These are phyloP conservation scores for Noccaea caerulescens DNA, from an alignment of 345 rosid genomes.

Conservation along the genomic window DNA sequence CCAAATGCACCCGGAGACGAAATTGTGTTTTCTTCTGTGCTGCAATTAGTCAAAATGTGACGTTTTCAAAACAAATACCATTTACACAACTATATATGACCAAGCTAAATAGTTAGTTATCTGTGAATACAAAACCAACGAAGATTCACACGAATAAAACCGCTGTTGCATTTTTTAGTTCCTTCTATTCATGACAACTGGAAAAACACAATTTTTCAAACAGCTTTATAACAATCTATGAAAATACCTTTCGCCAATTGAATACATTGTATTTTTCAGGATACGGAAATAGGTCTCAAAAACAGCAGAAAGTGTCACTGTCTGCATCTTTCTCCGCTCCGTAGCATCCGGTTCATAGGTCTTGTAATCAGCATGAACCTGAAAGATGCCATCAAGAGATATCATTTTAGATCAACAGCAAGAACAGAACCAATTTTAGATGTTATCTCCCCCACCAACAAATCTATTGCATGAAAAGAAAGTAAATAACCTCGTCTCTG, in stretches of 20 bases:
- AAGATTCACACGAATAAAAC: neutral
- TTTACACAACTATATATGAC: neutral
- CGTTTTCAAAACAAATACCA: neutral
- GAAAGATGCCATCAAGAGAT: slow-evolving; percentile 5
- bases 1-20: slow-evolving; percentile 46
- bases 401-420: slow-evolving; percentile 20
- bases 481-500: slow-evolving; percentile 71
- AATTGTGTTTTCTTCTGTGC: slow-evolving; percentile 52
- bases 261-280: slow-evolving; percentile 70
- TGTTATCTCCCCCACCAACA: slow-evolving; percentile 2
- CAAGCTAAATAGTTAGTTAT: slow-evolving; percentile 14
- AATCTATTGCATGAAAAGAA: slow-evolving; percentile 17
- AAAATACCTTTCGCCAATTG: slow-evolving; percentile 58
- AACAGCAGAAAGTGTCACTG: slow-evolving; percentile 79
- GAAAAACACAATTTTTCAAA: slow-evolving; percentile 5
- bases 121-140: slow-evolving; percentile 20
- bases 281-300: slow-evolving; percentile 93
- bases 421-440: neutral
- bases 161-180: neutral
- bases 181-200: neutral
- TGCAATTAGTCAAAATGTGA: slow-evolving; percentile 34
- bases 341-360: slow-evolving; percentile 59
- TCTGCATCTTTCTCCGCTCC: slow-evolving; percentile 75
- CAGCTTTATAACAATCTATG: slow-evolving; percentile 6
- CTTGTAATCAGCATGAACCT: slow-evolving; percentile 90